Percentiles rank a stretch among this genome's conserved stretches.
These are phyloP conservation scores for Puccinia sorghi DNA, from an alignment of 1,284 basidiomycete genomes.

Conservation along the genomic window DNA sequence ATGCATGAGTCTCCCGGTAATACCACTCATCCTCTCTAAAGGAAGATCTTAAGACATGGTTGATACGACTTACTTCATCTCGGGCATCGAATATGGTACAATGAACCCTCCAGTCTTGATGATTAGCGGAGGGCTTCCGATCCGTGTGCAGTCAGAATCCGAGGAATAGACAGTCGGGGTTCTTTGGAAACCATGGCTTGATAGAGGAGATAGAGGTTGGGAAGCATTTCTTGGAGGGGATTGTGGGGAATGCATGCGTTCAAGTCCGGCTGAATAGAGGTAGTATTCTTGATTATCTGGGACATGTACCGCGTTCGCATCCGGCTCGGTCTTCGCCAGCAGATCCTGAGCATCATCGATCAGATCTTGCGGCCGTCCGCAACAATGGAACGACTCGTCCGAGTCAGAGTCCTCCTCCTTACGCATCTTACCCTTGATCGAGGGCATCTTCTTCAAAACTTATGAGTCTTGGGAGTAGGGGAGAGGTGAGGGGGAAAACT, in stretches of 20 bases:
- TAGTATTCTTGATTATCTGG: slow-evolving; percentile 22
- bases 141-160: slow-evolving; percentile 7
- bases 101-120: not conserved
- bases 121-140: slow-evolving; percentile 2
- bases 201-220: not conserved
- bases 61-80: not conserved
- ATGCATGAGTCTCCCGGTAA: not conserved
- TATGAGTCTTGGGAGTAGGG: not conserved
- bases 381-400: slow-evolving; percentile 32
- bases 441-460: not conserved
- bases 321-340: not conserved
- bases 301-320: not conserved
- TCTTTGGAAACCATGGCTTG: not conserved
- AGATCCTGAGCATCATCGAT: not conserved
- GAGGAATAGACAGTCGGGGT: not conserved
- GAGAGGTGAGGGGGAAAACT: not conserved
- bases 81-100: not conserved
- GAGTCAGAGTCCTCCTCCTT: slow-evolving; percentile 19
- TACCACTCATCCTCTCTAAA: not conserved
- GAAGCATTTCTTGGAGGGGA: not conserved
- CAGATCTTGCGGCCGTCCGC: slow-evolving; percentile 15
- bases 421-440: slow-evolving; percentile 9
- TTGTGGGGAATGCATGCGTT: not conserved
- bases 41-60: not conserved
- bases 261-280: slow-evolving; percentile 12